phyloP scores from a whole-genome alignment of 169 alveolate genomes.

The Cryptosporidium muris region DNA sequence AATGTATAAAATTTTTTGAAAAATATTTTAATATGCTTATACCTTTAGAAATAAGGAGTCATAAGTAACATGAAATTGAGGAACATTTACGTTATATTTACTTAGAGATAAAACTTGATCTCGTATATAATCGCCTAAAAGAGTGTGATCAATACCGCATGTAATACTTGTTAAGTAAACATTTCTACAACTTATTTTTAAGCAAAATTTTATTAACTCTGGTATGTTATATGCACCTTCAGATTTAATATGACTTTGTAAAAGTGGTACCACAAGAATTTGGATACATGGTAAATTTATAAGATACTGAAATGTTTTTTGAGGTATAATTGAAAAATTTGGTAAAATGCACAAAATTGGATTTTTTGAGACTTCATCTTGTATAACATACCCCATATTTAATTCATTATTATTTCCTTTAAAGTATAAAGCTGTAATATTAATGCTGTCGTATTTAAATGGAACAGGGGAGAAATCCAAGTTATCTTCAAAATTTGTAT shows the following conservation, averaged over 20 bases:
- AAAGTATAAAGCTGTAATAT: conserved; percentile 25
- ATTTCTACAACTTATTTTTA: conserved; percentile 1
- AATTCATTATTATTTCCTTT: conserved; percentile 9
- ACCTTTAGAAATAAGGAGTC: too few relatives aligned
- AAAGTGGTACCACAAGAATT: conserved; percentile 21
- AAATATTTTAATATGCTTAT: too few relatives aligned
- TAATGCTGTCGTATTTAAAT: conserved; percentile 7
- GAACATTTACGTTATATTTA: too few relatives aligned
- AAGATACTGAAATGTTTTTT: conserved; percentile 17
- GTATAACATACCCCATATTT: conserved; percentile 32
- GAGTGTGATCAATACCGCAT: conserved; percentile 6
- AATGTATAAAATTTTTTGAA: too few relatives aligned
- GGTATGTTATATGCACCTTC: not conserved
- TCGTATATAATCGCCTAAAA: too few relatives aligned
- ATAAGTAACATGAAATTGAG: too few relatives aligned
- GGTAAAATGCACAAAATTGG: conserved; percentile 32
- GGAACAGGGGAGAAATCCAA: conserved; percentile 5
- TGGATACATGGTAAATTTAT: conserved; percentile 1
- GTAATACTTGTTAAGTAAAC: conserved; percentile 26
- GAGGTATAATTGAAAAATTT: conserved; percentile 19
- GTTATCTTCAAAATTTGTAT: not conserved
- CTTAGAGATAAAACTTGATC: too few relatives aligned
- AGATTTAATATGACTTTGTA: not conserved
- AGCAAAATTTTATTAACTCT: conserved; percentile 24
- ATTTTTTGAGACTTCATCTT: not conserved